Evolutionary conservation across 257 asterid genomes (phyloP).

Genomic region (Solanum etuberosum): DNA sequence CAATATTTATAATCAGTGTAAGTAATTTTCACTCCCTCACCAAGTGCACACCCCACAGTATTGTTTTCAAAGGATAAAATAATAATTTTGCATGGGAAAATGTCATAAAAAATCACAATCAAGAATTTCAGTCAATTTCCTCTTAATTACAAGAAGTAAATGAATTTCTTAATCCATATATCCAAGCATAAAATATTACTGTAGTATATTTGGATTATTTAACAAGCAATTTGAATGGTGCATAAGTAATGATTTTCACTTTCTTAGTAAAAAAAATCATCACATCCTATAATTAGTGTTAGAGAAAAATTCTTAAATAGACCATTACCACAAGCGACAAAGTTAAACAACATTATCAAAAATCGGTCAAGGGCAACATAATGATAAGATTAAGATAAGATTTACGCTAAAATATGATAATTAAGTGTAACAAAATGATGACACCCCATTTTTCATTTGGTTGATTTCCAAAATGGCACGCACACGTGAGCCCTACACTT

Average conservation of each 20-base stretch:
- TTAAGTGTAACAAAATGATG: conserved; percentile 25
- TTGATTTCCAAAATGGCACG: conserved; percentile 22
- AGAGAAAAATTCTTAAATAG: background rate
- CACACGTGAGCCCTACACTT: conserved; percentile 21
- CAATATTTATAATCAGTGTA: background rate
- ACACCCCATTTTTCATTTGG: background rate
- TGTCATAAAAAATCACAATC: background rate
- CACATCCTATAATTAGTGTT: background rate
- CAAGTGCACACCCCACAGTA: background rate
- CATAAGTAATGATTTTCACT: conserved; percentile 1
- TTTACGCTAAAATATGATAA: conserved; percentile 19
- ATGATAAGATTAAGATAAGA: conserved; percentile 32
- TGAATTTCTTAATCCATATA: background rate
- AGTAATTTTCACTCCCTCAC: background rate
- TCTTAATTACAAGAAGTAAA: background rate
- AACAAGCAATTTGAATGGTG: conserved; percentile 2
- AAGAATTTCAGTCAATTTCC: background rate
- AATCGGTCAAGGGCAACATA: conserved; percentile 36
- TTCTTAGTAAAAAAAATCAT: background rate
- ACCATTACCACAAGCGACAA: conserved; percentile 2
- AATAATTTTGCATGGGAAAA: background rate
- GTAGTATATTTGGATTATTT: background rate
- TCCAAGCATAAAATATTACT: background rate
- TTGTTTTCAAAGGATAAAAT: background rate
- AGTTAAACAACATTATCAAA: background rate